Evolutionary conservation across 345 rosid genomes (phyloP).

Genomic region (Sapria himalayana): DNA sequence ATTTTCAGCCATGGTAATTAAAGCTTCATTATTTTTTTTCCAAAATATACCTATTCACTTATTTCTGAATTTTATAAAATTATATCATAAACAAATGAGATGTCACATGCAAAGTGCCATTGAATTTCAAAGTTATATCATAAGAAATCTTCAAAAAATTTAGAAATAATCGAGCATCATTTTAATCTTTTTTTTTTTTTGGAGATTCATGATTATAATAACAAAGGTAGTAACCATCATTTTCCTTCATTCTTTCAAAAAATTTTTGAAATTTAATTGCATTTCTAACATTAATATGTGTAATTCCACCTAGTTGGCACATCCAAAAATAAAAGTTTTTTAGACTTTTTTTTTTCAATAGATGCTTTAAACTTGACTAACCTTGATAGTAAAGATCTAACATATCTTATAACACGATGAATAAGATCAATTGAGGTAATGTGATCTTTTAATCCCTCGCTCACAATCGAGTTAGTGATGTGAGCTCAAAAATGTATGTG

Average conservation of each 20-base stretch:
- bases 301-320: slow-evolving; percentile 11
- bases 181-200: slow-evolving; percentile 14
- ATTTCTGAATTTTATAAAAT: slow-evolving; percentile 9
- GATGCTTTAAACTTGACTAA: slow-evolving; percentile 8
- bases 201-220: slow-evolving; percentile 7
- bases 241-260: slow-evolving; percentile 9
- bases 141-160: slow-evolving; percentile 11
- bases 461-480: slow-evolving; percentile 9
- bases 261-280: slow-evolving; percentile 9
- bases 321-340: slow-evolving; percentile 12
- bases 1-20: slow-evolving; percentile 11
- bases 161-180: slow-evolving; percentile 7
- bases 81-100: slow-evolving; percentile 13
- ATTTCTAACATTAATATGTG: slow-evolving; percentile 12
- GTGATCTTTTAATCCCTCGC: slow-evolving; percentile 11
- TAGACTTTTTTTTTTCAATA: slow-evolving; percentile 9
- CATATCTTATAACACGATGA: slow-evolving; percentile 10
- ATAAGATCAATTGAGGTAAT: slow-evolving; percentile 8
- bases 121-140: slow-evolving; percentile 8
- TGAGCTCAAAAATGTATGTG: slow-evolving; percentile 8
- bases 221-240: slow-evolving; percentile 10
- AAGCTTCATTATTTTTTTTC: too few species aligned
- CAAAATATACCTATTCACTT: slow-evolving; percentile 9
- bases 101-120: slow-evolving; percentile 8
- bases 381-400: slow-evolving; percentile 11